These are phyloP conservation scores for Lactifluus echinatus DNA, from an alignment of 768 basidiomycete genomes.

Conservation along the genomic window DNA sequence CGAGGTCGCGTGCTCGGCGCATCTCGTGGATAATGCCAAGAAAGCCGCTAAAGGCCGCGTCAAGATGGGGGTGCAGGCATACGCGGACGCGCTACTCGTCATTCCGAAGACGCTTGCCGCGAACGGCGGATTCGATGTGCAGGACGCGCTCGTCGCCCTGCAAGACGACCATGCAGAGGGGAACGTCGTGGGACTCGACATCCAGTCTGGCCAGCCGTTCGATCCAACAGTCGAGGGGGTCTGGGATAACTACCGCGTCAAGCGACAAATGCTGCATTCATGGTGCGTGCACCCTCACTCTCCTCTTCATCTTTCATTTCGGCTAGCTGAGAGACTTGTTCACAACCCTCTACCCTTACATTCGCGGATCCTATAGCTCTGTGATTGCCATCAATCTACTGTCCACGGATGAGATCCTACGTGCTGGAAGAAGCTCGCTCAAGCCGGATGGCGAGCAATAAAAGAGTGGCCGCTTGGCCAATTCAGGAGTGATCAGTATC, in stretches of 20 bases:
- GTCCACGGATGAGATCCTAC: constrained; percentile 92
- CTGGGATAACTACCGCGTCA: constrained; percentile 99
- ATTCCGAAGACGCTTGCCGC: constrained; percentile 95
- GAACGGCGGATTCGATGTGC: constrained; percentile 96
- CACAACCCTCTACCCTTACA: constrained; percentile 6
- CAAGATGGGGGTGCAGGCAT: constrained; percentile 97
- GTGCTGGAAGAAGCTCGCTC: constrained; percentile 80
- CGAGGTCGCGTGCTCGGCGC: constrained; percentile 84
- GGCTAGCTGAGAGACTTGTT: constrained; percentile 16
- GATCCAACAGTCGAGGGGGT: constrained; percentile 94
- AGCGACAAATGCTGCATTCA: constrained; percentile 97
- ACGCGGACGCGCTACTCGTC: constrained; percentile 86
- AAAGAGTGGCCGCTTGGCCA: constrained; percentile 2
- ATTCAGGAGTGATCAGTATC: neutral
- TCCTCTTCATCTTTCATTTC: constrained; percentile 15
- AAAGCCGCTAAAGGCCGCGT: constrained; percentile 85
- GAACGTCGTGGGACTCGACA: constrained; percentile 84
- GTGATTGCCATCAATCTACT: constrained; percentile 93
- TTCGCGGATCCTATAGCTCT: constrained; percentile 41
- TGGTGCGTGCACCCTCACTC: constrained; percentile 45
- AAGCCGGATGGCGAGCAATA: constrained; percentile 68
- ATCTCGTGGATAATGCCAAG: constrained; percentile 73
- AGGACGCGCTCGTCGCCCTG: constrained; percentile 85
- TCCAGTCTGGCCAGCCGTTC: constrained; percentile 90
- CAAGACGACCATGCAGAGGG: constrained; percentile 97